Base-by-base conservation (phyloP, 1,284 basidiomycete species). In the Sanghuangporus weigelae region DNA sequence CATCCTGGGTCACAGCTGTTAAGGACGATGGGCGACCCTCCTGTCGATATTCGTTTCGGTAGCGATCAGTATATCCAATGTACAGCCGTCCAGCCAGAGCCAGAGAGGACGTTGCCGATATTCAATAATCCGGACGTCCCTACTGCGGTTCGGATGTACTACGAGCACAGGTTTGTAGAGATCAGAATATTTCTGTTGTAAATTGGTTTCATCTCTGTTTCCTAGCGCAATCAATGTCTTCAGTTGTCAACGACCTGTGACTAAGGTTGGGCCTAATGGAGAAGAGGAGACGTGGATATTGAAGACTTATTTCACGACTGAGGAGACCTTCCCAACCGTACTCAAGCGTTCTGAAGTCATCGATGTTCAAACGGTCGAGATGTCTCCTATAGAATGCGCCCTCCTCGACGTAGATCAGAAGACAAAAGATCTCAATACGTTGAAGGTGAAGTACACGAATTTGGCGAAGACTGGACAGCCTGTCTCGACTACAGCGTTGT, bases 281-380 rank as follows among this genome's bases (percentile, higher is more conserved):
- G 77, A 78, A n/a, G 86, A 89, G 69, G 89, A 95, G 73, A 76
- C 83, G 0, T 98, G 95, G 95, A 78, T 90, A 0, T 94, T 97
- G 73, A 98, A 96, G 79, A 92, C 89, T 0, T 89, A 86, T 67
- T 85, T 90, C 70, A 92, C 86, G 0, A 94, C 93, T 1, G 93
- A 96, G 73, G 93, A 96, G 69, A 83, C 86, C 0, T 94, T 99
- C 76, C 96, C 96, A 0, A 95, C 94, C 0, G 91, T 98, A 3
- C 81, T 98, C 42, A 87, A 92, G 49, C 85, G 96, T 16, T 95
- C 94, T 5, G 95, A 98, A 71, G 86, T 98, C 36, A 79, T 95
- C n/a, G 86, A 84, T 44, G 78, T 88, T 42, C 81, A 88, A 50
- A 78, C 90, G 42, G 79, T 87, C 56, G 91, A 96, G 73, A 87